phyloP scores from a whole-genome alignment of 805 yeast genomes.

The Danielia oregonensis region DNA sequence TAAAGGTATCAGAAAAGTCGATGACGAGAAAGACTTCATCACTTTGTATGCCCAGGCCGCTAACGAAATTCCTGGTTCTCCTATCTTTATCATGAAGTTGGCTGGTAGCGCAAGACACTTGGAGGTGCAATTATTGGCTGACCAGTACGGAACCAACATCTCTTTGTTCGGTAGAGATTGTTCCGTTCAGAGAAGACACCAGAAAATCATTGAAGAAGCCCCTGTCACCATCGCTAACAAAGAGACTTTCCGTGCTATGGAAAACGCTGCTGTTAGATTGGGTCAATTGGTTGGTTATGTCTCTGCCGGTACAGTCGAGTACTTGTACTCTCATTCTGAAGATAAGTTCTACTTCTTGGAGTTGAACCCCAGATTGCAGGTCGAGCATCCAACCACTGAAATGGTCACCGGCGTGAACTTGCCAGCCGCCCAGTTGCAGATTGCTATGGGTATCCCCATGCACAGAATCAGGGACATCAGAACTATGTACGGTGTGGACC shows the following conservation, averaged over 20 bases:
- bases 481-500: slow-evolving; percentile 90
- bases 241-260: slow-evolving; percentile 88
- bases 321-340: slow-evolving; percentile 88
- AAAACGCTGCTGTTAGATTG: slow-evolving; percentile 93
- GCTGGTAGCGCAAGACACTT: slow-evolving; percentile 98
- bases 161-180: slow-evolving; percentile 98
- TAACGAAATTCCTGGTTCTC: slow-evolving; percentile 97
- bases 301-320: slow-evolving; percentile 98
- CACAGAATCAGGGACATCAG: slow-evolving; percentile 93
- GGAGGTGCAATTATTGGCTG: slow-evolving; percentile 96
- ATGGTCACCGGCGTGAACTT: slow-evolving; percentile 98
- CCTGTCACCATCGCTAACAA: slow-evolving; percentile 93
- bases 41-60: slow-evolving; percentile 88
- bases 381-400: slow-evolving; percentile 99
- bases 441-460: slow-evolving; percentile 99
- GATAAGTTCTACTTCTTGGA: slow-evolving; percentile 95
- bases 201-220: slow-evolving; percentile 98
- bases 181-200: slow-evolving; percentile 99
- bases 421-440: slow-evolving; percentile 97
- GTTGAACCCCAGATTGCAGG: slow-evolving; percentile 97
- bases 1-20: slow-evolving; percentile 98
- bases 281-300: slow-evolving; percentile 98
- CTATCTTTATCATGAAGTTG: slow-evolving; percentile 94
- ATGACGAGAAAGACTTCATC: slow-evolving; percentile 71
- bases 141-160: slow-evolving; percentile 96